phyloP scores from a whole-genome alignment of 352 stramenopile genomes.

The Phytophthora constricta region DNA sequence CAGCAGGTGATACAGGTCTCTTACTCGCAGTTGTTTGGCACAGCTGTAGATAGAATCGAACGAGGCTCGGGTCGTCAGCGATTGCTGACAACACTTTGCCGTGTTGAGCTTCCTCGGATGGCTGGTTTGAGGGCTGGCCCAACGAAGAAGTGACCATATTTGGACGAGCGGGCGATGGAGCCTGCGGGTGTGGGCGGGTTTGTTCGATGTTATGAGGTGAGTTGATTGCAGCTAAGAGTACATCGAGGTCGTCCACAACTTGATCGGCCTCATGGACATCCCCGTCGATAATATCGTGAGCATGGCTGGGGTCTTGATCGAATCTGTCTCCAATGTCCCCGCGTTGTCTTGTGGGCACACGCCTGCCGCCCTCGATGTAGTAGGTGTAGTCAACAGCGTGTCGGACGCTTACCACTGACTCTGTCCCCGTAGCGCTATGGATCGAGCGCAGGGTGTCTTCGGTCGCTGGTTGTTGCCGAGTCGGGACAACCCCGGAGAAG shows the following conservation, averaged over 20 bases:
- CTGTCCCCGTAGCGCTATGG: neutral
- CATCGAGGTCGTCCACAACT: too few relatives aligned
- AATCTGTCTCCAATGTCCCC: neutral
- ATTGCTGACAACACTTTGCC: neutral
- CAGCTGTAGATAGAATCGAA: neutral
- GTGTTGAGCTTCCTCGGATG: neutral
- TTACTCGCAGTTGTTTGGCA: neutral
- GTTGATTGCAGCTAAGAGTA: neutral
- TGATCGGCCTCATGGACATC: too few relatives aligned
- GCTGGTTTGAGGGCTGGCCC: neutral
- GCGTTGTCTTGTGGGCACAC: neutral
- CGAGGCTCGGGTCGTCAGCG: neutral
- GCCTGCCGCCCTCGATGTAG: neutral
- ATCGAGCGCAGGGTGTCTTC: neutral
- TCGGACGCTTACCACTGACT: neutral
- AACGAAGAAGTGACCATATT: slow-evolving; percentile 1
- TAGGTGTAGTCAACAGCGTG: neutral
- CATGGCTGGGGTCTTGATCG: neutral
- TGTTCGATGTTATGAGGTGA: neutral
- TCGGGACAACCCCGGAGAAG: neutral
- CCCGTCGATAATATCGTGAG: neutral
- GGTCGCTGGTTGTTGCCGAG: neutral
- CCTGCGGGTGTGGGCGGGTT: neutral
- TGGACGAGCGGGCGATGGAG: neutral
- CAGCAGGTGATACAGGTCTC: neutral